phyloP scores from a whole-genome alignment of 108 stramenopile species.

The Cyclotella baltica region DNA sequence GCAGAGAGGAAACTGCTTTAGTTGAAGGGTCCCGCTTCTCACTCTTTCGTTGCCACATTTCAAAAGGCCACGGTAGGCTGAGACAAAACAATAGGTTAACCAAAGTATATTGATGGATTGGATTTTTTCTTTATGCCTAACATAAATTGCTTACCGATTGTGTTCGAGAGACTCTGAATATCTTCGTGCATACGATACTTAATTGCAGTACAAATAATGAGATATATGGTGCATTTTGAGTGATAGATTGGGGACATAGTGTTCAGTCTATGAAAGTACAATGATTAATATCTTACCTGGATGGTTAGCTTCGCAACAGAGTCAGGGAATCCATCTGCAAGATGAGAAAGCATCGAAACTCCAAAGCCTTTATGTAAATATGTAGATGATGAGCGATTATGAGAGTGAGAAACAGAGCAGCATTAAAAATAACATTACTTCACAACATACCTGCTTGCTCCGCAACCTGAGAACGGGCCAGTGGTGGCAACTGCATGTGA shows the following conservation, averaged over 20 bases:
- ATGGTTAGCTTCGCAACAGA: constrained; percentile 84
- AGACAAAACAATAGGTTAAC: background rate
- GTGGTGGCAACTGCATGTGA: constrained; percentile 96
- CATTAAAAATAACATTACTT: background rate
- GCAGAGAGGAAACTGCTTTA: constrained; percentile 51
- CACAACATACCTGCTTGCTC: constrained; percentile 73
- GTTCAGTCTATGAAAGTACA: background rate
- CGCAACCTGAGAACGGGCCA: constrained; percentile 87
- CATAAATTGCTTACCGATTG: constrained; percentile 42
- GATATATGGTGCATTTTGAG: background rate
- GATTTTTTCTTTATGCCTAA: background rate
- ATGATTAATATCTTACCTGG: constrained; percentile 57
- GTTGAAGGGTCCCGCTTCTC: constrained; percentile 49
- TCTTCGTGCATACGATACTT: constrained; percentile 94
- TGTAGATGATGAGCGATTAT: background rate
- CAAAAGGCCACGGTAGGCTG: constrained; percentile 83
- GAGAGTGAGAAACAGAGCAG: background rate
- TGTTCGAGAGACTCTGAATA: constrained; percentile 92
- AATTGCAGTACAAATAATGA: background rate
- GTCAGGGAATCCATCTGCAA: constrained; percentile 87
- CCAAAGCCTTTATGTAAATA: constrained; percentile 77
- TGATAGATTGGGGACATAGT: background rate
- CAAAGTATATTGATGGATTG: background rate
- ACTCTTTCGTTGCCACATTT: constrained; percentile 89
- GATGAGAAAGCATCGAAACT: constrained; percentile 84